phyloP scores from a whole-genome alignment of 208 protist species.

The Leishmania braziliensis region DNA sequence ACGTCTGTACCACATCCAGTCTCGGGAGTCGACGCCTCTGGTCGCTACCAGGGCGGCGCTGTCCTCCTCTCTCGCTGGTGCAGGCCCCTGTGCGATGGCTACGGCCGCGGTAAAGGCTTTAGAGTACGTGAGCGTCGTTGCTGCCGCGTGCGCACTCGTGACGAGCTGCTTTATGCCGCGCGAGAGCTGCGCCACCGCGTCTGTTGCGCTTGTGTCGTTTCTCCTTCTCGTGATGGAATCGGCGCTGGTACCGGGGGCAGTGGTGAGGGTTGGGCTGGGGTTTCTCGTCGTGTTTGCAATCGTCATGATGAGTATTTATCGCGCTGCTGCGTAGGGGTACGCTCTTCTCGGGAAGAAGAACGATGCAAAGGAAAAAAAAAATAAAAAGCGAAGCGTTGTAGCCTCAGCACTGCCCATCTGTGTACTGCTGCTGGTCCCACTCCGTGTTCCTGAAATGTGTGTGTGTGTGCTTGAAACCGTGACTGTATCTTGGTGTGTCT shows the following conservation, averaged over 20 bases:
- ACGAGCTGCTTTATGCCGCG: conserved; percentile 70
- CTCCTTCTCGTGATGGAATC: conserved; percentile 49
- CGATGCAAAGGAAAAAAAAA: neutral
- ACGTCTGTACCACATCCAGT: conserved; percentile 35
- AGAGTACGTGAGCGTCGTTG: conserved; percentile 43
- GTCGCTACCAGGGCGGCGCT: conserved; percentile 3
- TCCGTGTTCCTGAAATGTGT: neutral
- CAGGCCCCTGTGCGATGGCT: neutral
- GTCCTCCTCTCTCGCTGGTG: conserved; percentile 12
- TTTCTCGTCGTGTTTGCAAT: conserved; percentile 36
- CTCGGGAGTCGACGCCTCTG: conserved; percentile 1
- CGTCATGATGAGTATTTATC: conserved; percentile 36
- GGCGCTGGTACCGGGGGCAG: conserved; percentile 26
- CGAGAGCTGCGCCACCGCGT: conserved; percentile 31
- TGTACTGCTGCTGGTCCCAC: neutral
- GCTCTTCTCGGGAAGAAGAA: no score
- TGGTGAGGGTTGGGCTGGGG: conserved; percentile 48
- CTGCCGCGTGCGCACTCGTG: conserved; percentile 44
- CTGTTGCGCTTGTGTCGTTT: conserved; percentile 44
- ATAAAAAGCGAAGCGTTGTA: neutral
- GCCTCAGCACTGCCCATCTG: neutral
- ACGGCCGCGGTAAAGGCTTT: neutral
- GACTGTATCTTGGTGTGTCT: neutral
- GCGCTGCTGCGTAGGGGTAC: conserved; percentile 14
- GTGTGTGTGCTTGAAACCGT: neutral